These are phyloP conservation scores for Dichotomopilus funicola DNA, from an alignment of 2,329 filamentous ascomycete genomes.

Conservation along the genomic window DNA sequence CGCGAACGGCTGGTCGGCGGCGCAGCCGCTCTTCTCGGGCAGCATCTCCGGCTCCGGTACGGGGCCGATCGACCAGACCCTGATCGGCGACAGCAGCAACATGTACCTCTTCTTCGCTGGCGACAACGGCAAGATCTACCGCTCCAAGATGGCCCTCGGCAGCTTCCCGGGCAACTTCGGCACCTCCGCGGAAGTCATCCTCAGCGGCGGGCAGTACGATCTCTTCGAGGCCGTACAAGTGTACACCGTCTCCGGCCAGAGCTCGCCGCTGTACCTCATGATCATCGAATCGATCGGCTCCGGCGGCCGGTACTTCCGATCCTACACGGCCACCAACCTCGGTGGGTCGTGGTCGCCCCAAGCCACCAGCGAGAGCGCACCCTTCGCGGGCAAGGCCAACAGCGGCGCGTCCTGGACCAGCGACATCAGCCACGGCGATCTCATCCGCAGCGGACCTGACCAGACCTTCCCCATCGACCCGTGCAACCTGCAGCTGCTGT, in stretches of 20 bases:
- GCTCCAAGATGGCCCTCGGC: slow-evolving; percentile 53
- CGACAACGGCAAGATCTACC: slow-evolving; percentile 62
- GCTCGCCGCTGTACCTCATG: slow-evolving; percentile 55
- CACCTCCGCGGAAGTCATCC: slow-evolving; percentile 39
- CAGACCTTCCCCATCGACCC: slow-evolving; percentile 58
- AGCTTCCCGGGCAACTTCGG: slow-evolving; percentile 58
- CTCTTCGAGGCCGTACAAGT: slow-evolving; percentile 63
- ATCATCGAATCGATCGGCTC: slow-evolving; percentile 55
- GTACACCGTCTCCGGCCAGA: slow-evolving; percentile 51
- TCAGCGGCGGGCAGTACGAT: slow-evolving; percentile 49
- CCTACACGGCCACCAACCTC: slow-evolving; percentile 55
- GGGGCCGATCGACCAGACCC: slow-evolving; percentile 55
- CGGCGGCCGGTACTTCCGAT: slow-evolving; percentile 58
- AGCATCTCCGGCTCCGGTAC: slow-evolving; percentile 44
- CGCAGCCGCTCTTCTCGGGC: slow-evolving; percentile 51
- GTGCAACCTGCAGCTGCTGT: slow-evolving; percentile 59
- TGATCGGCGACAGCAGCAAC: slow-evolving; percentile 54
- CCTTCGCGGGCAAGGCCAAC: slow-evolving; percentile 61
- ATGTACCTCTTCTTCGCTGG: slow-evolving; percentile 65
- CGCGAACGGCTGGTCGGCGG: slow-evolving; percentile 48
- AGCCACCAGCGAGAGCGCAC: slow-evolving; percentile 47
- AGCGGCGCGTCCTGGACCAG: slow-evolving; percentile 59
- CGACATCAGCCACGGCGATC: slow-evolving; percentile 60
- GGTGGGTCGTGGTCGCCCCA: slow-evolving; percentile 52
- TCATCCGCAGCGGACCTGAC: slow-evolving; percentile 49